Evolutionary conservation across 1,139 yeast genomes (phyloP), one percentile per base, ranked within the genome.

Genomic region (Hyphopichia buzzinii): DNA sequence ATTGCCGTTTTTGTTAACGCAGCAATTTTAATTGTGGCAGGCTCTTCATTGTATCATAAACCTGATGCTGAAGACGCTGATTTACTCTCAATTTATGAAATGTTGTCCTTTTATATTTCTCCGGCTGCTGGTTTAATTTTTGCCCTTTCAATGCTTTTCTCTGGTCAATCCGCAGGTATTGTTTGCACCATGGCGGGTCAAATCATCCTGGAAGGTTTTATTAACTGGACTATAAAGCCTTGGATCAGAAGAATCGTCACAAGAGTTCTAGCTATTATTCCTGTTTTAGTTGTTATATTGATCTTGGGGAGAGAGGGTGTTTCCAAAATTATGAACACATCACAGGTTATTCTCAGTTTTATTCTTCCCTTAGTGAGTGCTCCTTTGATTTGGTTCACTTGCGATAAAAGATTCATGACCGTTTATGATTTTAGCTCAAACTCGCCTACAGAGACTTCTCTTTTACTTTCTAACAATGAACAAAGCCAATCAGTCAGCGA

Each of bases 151-250:
- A 72, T 84, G 70, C 61, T 84, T 33, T 83, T 83, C 46, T 80
- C 89, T 3, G 90, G 92, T 13, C 86, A 84, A 50, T 80, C 87
- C 47, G 92, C 92, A 1, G 92, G 92, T 21, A 80, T 84, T 15
- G 88, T 84, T 2, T 84, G 92, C 56, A 84, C 94, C 1, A 73
- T 84, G 72, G 81, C 90, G 1, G 92, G 92, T 2, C 90, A 84
- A 58, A 80, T 84, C 57, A 84, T 84, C 8, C 79, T 87, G 38
- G 94, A 84, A 55, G 94, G 94, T 0, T 84, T 84, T 50, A 63
- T 84, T 32, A 77, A 83, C 43, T 84, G 92, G 94, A 69, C 78
- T 1, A 49, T 84, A 21, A 67, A 76, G 33, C 90, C 92, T 2
- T 76, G 85, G 62, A 51, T 80, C n/a, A 74, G 92, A 56, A 67